Percentiles rank a stretch among this genome's conserved stretches.
Conservation (phyloP, 2,329 filamentous ascomycete genomes). For the Hypocrella siamensis region DNA sequence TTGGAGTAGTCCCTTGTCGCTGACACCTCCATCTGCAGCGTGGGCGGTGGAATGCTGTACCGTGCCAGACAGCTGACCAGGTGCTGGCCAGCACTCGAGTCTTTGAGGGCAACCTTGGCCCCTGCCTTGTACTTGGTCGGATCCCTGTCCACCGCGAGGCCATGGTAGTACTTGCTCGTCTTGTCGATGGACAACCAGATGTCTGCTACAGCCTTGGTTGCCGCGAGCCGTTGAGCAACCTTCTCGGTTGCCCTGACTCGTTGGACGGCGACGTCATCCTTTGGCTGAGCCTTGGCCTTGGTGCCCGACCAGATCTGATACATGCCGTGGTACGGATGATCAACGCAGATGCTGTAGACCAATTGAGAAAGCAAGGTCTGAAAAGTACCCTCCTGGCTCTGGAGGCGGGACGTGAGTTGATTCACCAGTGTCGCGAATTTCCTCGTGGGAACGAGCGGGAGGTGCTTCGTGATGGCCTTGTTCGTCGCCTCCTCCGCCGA, state of each 20-base stretch:
- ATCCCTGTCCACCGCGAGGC: slow-evolving; percentile 49
- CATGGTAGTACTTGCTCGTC: slow-evolving; percentile 52
- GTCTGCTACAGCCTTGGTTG: slow-evolving; percentile 28
- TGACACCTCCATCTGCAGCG: slow-evolving; percentile 67
- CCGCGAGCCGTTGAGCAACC: slow-evolving; percentile 46
- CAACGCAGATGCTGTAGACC: slow-evolving; percentile 69
- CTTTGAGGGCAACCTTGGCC: slow-evolving; percentile 46
- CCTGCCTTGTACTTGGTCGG: slow-evolving; percentile 51
- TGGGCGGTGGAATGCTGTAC: slow-evolving; percentile 70
- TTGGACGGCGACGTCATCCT: slow-evolving; percentile 60
- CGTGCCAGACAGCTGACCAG: slow-evolving; percentile 48
- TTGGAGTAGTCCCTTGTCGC: slow-evolving; percentile 58
- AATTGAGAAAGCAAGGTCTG: slow-evolving; percentile 60
- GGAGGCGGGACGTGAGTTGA: slow-evolving; percentile 83
- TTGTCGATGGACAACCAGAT: slow-evolving; percentile 61
- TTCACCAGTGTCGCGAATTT: slow-evolving; percentile 94
- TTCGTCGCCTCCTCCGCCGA: slow-evolving; percentile 66
- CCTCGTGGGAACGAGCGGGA: slow-evolving; percentile 64
- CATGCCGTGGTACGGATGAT: slow-evolving; percentile 95
- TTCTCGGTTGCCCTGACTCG: slow-evolving; percentile 58
- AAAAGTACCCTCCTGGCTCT: slow-evolving; percentile 55
- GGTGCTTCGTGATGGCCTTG: slow-evolving; percentile 52
- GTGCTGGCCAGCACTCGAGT: slow-evolving; percentile 44
- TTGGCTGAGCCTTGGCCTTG: slow-evolving; percentile 49
- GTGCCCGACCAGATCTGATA: slow-evolving; percentile 86